Evolutionary conservation across 148 eudicot genomes (phyloP), one percentile per base, ranked within the genome.

Genomic region (Camellia sinensis): DNA sequence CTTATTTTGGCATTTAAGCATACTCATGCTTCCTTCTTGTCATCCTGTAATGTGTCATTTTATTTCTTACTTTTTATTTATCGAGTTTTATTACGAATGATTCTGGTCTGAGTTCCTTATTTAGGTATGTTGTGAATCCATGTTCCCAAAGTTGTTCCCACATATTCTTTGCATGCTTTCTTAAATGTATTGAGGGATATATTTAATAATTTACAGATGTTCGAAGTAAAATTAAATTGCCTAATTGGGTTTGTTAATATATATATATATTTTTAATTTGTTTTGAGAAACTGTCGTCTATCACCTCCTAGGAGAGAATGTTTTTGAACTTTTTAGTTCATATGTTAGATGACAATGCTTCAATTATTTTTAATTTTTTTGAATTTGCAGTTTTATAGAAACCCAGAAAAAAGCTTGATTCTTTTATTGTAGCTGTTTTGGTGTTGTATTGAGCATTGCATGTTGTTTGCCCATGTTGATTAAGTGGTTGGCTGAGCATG

Each of bases 391-490:
- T 76, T 76, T 29, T 48, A 13, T 13, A 13, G 46, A 75, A 29
- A 44, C 0, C 41, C 18, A 14, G 44, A 62, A 8, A 29, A 41
- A 43, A 10, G 17, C 46, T 56, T 40, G 77, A 45, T 80, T 50
- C 8, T 5, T 46, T 11, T 61, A 1, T 15, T 46, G 11, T 59
- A n/a, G 45, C 21, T 75, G 18, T 67, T 63, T 43, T 56, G 67
- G 71, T 45, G 14, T 59, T 57, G 21, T 52, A 52, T 48, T 8
- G 74, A 71, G 74, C 43, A 53, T 72, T 12, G 61, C 74, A 53
- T 69, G 3, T 53, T 44, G 61, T 48, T 13, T 65, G 45, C 71
- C 40, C 15, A 50, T 76, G 14, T 48, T 12, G 50, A 65, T 6
- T 50, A 21, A 19, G 60, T 73, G n/a, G 5, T 67, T 78, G 41